Evolutionary conservation across 345 rosid genomes (phyloP).

Genomic region (Kernera saxatilis): DNA sequence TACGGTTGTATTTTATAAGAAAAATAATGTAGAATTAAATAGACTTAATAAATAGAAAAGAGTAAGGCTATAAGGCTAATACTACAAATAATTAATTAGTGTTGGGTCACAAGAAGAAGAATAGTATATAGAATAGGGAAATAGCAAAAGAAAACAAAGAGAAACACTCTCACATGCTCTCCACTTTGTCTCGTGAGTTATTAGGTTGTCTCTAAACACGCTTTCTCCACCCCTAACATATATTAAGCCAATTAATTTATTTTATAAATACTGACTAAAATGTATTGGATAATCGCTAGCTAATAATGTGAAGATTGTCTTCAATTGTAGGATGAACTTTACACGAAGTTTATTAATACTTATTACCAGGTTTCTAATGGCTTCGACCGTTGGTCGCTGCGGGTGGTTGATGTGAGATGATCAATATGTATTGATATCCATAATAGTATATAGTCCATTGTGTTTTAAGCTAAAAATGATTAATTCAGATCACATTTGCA

Average conservation of each 20-base stretch:
- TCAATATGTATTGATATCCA: not conserved
- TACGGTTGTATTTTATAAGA: not conserved
- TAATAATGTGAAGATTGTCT: not conserved
- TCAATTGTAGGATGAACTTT: not conserved
- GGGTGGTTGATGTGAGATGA: not conserved
- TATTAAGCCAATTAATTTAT: not conserved
- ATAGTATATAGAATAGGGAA: constrained; percentile 1
- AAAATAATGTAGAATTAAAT: not conserved
- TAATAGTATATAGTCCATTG: not conserved
- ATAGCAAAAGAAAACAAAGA: not conserved
- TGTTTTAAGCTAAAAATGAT: not conserved
- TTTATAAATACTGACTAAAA: not conserved
- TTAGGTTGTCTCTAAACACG: constrained; percentile 22
- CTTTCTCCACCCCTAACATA: not conserved
- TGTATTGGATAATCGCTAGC: not conserved
- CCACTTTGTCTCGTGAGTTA: constrained; percentile 26
- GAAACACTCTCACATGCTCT: constrained; percentile 23
- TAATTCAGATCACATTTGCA: not conserved
- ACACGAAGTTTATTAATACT: not conserved
- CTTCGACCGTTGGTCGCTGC: not conserved
- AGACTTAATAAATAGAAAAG: not conserved
- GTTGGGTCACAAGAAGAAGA: constrained; percentile 3
- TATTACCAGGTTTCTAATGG: not conserved
- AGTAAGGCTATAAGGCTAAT: not conserved
- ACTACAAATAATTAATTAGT: not conserved